Conservation (phyloP, 768 basidiomycete species). For the Suillus variegatus region DNA sequence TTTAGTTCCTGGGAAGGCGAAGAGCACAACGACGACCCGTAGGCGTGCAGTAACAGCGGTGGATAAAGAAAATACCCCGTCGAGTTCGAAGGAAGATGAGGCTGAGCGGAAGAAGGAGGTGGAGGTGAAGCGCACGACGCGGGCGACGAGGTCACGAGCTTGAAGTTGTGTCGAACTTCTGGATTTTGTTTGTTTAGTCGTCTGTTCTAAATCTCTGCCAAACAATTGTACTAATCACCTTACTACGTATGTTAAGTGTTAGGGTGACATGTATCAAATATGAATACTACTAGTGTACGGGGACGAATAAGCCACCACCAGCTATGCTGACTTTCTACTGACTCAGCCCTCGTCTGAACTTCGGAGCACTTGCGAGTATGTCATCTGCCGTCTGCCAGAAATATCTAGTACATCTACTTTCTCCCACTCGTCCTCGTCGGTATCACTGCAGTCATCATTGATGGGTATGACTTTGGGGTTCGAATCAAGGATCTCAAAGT, state of each 20-base stretch:
- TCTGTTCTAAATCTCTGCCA: not conserved
- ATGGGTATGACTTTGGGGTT: conserved; percentile 21
- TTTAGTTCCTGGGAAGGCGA: not conserved
- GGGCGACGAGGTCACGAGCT: conserved; percentile 8
- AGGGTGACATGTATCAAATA: not conserved
- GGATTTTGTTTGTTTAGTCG: not conserved
- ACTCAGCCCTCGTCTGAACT: conserved; percentile 7
- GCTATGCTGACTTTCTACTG: not conserved
- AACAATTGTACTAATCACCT: not conserved
- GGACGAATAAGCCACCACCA: not conserved
- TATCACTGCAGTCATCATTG: conserved; percentile 10
- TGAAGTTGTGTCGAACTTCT: not conserved
- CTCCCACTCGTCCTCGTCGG: conserved; percentile 22
- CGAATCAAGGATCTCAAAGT: conserved; percentile 25
- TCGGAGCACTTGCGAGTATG: conserved; percentile 26
- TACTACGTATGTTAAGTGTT: not conserved
- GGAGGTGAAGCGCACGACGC: conserved; percentile 10
- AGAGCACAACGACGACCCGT: conserved; percentile 5
- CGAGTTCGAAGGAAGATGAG: conserved; percentile 14
- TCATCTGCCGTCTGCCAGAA: conserved; percentile 12
- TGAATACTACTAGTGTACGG: too few relatives aligned
- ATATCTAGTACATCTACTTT: conserved; percentile 15
- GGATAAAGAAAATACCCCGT: conserved; percentile 18
- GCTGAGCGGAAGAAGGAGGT: conserved; percentile 10
- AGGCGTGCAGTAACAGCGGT: conserved; percentile 5